A percentile compares a stretch with the other conserved stretches of the same genome.
These are phyloP conservation scores for Tilletia indica DNA, from an alignment of 1,284 basidiomycete genomes.

Conservation along the genomic window DNA sequence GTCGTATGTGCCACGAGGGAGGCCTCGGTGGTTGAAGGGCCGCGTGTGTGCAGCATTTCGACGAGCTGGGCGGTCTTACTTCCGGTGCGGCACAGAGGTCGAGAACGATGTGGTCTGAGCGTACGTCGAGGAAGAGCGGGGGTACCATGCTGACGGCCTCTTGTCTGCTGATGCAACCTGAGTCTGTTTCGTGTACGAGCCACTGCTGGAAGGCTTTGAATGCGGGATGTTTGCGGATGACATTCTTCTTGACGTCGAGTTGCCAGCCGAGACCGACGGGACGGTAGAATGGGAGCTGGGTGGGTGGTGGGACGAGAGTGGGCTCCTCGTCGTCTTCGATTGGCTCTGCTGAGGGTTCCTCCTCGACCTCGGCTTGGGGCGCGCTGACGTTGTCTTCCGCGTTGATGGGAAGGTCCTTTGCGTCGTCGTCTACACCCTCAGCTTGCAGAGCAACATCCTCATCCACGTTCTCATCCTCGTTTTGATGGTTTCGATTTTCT, in stretches of 20 bases:
- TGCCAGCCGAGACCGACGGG: slow-evolving; percentile 93
- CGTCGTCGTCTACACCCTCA: neutral
- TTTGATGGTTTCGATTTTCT: no score
- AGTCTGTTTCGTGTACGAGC: slow-evolving; percentile 93
- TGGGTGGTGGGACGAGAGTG: slow-evolving; percentile 64
- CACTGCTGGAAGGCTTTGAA: slow-evolving; percentile 96
- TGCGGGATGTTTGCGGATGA: slow-evolving; percentile 83
- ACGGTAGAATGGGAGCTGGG: slow-evolving; percentile 80
- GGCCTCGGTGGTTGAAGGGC: slow-evolving; percentile 33
- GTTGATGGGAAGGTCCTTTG: neutral
- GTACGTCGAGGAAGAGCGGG: slow-evolving; percentile 88
- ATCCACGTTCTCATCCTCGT: neutral
- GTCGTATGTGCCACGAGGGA: slow-evolving; percentile 43
- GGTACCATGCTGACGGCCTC: slow-evolving; percentile 99
- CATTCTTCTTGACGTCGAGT: slow-evolving; percentile 84
- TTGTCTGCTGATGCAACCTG: slow-evolving; percentile 88
- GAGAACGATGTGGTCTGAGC: slow-evolving; percentile 62
- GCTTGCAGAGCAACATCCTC: neutral
- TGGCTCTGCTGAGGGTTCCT: neutral
- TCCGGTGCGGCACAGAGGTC: slow-evolving; percentile 99
- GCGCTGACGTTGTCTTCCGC: no score
- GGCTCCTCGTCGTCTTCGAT: neutral
- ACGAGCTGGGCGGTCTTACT: slow-evolving; percentile 94
- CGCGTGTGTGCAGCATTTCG: slow-evolving; percentile 72
- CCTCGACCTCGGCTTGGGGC: neutral